Conservation (phyloP, 805 yeast genomes). For the Huiozyma naganishii region DNA sequence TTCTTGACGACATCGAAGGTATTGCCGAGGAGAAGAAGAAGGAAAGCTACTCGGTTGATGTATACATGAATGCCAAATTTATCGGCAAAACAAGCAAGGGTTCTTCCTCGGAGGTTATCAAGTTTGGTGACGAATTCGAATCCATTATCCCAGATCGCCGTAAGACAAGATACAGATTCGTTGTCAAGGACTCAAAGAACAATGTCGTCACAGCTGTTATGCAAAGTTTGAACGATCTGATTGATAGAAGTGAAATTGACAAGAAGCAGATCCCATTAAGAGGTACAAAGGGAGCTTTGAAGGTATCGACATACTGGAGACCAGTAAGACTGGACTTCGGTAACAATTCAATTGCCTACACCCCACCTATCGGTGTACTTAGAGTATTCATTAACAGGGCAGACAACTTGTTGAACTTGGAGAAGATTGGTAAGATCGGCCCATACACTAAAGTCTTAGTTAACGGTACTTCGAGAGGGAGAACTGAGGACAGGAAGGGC, state of each 20-base stretch:
- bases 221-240: slow-evolving; percentile 49
- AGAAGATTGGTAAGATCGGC: slow-evolving; percentile 81
- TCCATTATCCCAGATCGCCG: slow-evolving; percentile 63
- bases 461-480: slow-evolving; percentile 63
- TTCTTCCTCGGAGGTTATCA: slow-evolving; percentile 52
- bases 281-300: slow-evolving; percentile 48
- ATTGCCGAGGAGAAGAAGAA: slow-evolving; percentile 37
- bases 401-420: slow-evolving; percentile 68
- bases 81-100: slow-evolving; percentile 41
- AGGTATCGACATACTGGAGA: slow-evolving; percentile 68
- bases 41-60: slow-evolving; percentile 57
- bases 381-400: slow-evolving; percentile 66
- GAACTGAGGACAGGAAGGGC: slow-evolving; percentile 61
- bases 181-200: slow-evolving; percentile 52
- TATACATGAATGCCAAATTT: slow-evolving; percentile 52
- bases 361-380: slow-evolving; percentile 90
- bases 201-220: slow-evolving; percentile 48
- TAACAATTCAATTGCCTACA: slow-evolving; percentile 65
- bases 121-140: slow-evolving; percentile 54
- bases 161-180: slow-evolving; percentile 54
- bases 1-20: slow-evolving; percentile 34
- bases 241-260: slow-evolving; percentile 71
- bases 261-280: slow-evolving; percentile 67
- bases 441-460: slow-evolving; percentile 78
- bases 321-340: slow-evolving; percentile 68